Conservation (phyloP, 805 yeast species). For the Tetrapisispora phaffii region DNA sequence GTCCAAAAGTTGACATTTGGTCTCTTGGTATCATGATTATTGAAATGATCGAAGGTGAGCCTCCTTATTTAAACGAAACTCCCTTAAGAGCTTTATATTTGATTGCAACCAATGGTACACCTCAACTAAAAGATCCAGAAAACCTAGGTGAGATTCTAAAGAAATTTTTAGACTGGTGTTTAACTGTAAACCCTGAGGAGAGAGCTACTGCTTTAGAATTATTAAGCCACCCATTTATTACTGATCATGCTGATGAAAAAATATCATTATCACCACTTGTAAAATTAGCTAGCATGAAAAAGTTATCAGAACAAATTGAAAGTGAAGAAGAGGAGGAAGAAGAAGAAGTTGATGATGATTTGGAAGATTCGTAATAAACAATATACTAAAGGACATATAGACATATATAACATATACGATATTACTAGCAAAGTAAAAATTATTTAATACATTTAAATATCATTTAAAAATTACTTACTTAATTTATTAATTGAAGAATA, state of each 20-base stretch:
- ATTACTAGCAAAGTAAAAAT: too few relatives aligned
- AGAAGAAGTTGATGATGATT: background rate
- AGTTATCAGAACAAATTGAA: conserved; percentile 33
- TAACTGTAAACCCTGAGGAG: conserved; percentile 73
- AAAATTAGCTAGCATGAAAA: conserved; percentile 61
- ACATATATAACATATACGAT: background rate
- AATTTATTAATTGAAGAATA: too few relatives aligned
- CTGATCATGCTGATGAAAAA: conserved; percentile 48
- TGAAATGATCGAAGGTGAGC: conserved; percentile 98
- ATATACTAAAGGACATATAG: background rate
- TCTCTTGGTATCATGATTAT: conserved; percentile 95
- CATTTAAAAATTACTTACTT: too few relatives aligned
- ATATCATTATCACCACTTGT: conserved; percentile 62
- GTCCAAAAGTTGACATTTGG: conserved; percentile 96
- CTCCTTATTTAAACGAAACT: conserved; percentile 93
- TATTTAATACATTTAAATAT: too few relatives aligned
- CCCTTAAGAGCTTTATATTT: conserved; percentile 88
- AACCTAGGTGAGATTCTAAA: conserved; percentile 56
- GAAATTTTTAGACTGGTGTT: conserved; percentile 62
- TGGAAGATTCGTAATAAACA: background rate
- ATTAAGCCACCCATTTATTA: conserved; percentile 54
- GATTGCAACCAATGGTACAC: conserved; percentile 96
- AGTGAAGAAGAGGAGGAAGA: conserved; percentile 18
- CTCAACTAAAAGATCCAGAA: conserved; percentile 82
- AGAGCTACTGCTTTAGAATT: conserved; percentile 73